A percentile compares a stretch with the other conserved stretches of the same genome.
Evolutionary conservation across 306 rosid species (phyloP).

Genomic region (Pterocarpus macrocarpus): DNA sequence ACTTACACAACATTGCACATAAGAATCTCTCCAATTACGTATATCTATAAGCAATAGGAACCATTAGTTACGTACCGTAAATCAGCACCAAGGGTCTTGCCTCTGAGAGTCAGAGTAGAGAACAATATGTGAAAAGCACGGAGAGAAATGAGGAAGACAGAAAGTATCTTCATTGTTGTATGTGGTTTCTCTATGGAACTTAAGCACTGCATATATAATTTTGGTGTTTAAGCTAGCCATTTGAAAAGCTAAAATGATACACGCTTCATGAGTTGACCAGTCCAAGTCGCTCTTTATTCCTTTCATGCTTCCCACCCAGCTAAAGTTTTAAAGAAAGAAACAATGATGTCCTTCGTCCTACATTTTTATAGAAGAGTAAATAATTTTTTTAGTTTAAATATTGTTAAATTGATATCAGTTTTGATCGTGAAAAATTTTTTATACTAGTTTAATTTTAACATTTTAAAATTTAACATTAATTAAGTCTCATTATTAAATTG

Average conservation of each 20-base stretch:
- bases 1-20: too few relatives aligned
- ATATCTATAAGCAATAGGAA: not conserved
- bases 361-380: too few relatives aligned
- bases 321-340: not conserved
- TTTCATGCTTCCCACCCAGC: not conserved
- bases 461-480: too few relatives aligned
- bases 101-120: not conserved
- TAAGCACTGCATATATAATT: not conserved
- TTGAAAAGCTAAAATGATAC: not conserved
- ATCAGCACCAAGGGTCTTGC: not conserved
- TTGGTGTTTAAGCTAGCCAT: not conserved
- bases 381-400: too few relatives aligned
- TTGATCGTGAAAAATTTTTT: not conserved
- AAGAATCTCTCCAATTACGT: too few relatives aligned
- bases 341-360: not conserved
- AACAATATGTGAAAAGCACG: not conserved
- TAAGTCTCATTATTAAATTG: too few relatives aligned
- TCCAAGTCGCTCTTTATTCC: not conserved
- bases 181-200: too few relatives aligned
- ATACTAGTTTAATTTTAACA: not conserved
- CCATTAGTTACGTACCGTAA: not conserved
- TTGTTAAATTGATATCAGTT: too few relatives aligned
- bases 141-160: conserved; percentile 4
- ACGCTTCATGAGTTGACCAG: not conserved
- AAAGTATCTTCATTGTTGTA: too few relatives aligned